Conservation (phyloP, 352 stramenopile genomes). For the Pythium sukuiense region DNA sequence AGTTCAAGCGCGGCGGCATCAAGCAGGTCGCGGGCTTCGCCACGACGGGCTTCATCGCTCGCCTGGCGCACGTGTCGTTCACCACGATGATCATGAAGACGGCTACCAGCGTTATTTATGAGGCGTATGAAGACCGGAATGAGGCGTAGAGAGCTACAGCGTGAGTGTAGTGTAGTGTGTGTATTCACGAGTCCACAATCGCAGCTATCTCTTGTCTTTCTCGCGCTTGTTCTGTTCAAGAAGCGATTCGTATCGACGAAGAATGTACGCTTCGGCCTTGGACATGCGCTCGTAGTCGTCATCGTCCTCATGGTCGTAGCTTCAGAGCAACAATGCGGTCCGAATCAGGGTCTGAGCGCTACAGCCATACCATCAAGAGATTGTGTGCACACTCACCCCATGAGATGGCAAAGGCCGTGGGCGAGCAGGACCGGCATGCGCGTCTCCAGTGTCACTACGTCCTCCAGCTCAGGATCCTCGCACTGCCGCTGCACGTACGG, state of each 20-base stretch:
- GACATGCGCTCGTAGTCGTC: conserved; percentile 77
- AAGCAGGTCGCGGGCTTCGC: conserved; percentile 80
- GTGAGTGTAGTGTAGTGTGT: background rate
- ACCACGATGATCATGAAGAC: conserved; percentile 93
- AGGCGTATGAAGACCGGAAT: conserved; percentile 57
- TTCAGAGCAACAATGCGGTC: conserved; percentile 22
- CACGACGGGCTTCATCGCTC: conserved; percentile 77
- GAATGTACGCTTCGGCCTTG: conserved; percentile 67
- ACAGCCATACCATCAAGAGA: background rate
- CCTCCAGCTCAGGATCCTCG: conserved; percentile 50
- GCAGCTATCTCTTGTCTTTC: background rate
- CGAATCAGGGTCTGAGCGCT: background rate
- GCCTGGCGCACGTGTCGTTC: conserved; percentile 77
- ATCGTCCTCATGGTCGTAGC: conserved; percentile 82
- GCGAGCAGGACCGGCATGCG: conserved; percentile 73
- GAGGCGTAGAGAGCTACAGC: conserved; percentile 1
- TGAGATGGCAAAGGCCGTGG: conserved; percentile 80
- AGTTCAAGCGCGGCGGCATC: conserved; percentile 76
- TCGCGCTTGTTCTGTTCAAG: conserved; percentile 30
- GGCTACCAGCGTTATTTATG: conserved; percentile 81
- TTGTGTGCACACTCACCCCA: conserved; percentile 48
- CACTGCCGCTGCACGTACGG: conserved; percentile 79
- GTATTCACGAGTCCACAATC: background rate
- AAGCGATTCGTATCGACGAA: conserved; percentile 51
- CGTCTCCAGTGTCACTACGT: conserved; percentile 58